Conservation (phyloP, 1,284 basidiomycete species). For the Sanghuangporus weigelae region DNA sequence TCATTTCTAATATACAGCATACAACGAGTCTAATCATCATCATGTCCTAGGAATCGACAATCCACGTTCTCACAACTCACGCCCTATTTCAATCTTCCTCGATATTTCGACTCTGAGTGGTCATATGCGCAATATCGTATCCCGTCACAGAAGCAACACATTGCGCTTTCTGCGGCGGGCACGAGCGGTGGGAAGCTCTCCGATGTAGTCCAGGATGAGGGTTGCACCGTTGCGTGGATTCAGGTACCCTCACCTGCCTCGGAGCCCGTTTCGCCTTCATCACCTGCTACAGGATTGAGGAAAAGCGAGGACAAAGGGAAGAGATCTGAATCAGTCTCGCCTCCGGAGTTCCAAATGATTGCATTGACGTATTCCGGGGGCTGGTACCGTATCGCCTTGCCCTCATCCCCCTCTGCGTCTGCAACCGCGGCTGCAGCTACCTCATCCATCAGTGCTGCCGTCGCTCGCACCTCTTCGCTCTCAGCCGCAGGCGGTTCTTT, state of each 20-base stretch:
- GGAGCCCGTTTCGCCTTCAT: background rate
- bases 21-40: constrained; percentile 6
- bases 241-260: constrained; percentile 32
- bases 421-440: constrained; percentile 14
- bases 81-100: constrained; percentile 78
- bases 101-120: constrained; percentile 91
- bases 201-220: constrained; percentile 75
- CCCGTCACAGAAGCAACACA: constrained; percentile 77
- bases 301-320: constrained; percentile 6
- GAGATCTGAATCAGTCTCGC: constrained; percentile 2
- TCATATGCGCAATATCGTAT: constrained; percentile 92
- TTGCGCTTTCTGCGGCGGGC: constrained; percentile 59
- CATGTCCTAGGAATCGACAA: constrained; percentile 60
- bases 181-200: constrained; percentile 46
- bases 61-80: constrained; percentile 73
- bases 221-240: constrained; percentile 83
- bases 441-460: constrained; percentile 19
- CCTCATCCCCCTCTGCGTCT: constrained; percentile 34
- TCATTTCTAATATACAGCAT: constrained; percentile 6
- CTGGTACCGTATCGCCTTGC: constrained; percentile 87
- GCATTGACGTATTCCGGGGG: constrained; percentile 85
- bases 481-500: constrained; percentile 36
- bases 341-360: constrained; percentile 69
- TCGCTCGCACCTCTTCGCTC: constrained; percentile 22
- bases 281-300: background rate